Conservation (phyloP, 78 protist genomes). For the Monocercomonoides exilis region DNA sequence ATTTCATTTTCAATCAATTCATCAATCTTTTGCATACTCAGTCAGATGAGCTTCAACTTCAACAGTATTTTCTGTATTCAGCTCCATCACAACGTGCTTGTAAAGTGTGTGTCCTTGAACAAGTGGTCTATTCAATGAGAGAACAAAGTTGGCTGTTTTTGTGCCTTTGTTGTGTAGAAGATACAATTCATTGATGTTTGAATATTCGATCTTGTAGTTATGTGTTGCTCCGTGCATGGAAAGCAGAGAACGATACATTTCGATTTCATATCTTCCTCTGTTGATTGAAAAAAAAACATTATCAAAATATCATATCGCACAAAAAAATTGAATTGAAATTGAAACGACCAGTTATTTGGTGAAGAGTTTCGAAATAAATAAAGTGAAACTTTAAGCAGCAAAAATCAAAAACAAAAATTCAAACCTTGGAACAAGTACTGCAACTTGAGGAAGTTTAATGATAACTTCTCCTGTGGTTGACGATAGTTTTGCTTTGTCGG, state of each 20-base stretch:
- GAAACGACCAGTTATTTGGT: no score
- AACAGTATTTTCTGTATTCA: neutral
- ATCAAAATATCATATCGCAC: neutral
- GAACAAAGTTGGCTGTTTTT: neutral
- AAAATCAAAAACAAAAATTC: no score
- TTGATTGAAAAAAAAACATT: neutral
- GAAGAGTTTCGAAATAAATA: no score
- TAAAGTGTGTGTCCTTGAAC: neutral
- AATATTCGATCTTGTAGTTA: neutral
- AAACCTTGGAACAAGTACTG: no score
- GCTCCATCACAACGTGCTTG: neutral
- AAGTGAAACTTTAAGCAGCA: no score
- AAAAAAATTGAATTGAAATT: no score
- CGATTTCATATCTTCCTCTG: neutral
- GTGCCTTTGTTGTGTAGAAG: neutral
- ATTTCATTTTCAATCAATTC: no score
- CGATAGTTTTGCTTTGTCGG: no score
- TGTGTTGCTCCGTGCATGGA: neutral
- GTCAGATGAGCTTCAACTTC: no score
- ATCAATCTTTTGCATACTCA: no score
- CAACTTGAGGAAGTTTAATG: no score
- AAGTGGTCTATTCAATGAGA: neutral
- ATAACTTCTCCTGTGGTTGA: no score
- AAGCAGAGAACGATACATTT: neutral
- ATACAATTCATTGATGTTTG: neutral